A percentile compares a stretch with the other conserved stretches of the same genome.
These are phyloP conservation scores for Akebia trifoliata DNA, from an alignment of 164 flowering plant species.

Conservation along the genomic window DNA sequence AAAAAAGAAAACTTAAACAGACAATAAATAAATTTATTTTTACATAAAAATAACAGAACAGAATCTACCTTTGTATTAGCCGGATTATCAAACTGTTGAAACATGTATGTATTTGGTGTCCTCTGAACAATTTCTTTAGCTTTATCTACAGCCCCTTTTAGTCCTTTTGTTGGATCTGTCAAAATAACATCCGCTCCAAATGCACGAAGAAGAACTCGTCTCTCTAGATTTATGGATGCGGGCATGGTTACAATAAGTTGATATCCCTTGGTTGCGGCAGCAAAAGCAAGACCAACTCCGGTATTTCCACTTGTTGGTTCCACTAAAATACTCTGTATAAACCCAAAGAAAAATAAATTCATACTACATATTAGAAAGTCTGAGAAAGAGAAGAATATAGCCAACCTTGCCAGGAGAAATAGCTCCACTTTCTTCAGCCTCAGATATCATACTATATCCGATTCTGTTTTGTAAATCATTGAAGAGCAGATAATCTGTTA, in stretches of 20 bases:
- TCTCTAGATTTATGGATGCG: slow-evolving; percentile 66
- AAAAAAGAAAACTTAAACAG: neutral
- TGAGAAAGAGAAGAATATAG: neutral
- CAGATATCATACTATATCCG: slow-evolving; percentile 64
- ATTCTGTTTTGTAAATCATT: slow-evolving; percentile 36
- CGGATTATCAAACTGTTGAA: slow-evolving; percentile 70
- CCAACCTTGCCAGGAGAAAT: slow-evolving; percentile 72
- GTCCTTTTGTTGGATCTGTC: slow-evolving; percentile 68
- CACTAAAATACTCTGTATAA: slow-evolving; percentile 58
- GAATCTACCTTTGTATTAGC: slow-evolving; percentile 53
- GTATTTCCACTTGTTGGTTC: slow-evolving; percentile 90
- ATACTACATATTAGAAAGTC: neutral
- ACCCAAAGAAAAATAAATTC: neutral
- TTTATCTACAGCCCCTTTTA: slow-evolving; percentile 73
- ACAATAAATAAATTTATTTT: slow-evolving; percentile 1
- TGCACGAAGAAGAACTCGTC: slow-evolving; percentile 71
- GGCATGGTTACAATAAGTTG: slow-evolving; percentile 73
- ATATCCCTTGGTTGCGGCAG: slow-evolving; percentile 77
- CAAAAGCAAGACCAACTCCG: slow-evolving; percentile 79
- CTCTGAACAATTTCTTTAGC: slow-evolving; percentile 64
- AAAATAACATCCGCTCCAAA: slow-evolving; percentile 75
- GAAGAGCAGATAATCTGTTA: neutral
- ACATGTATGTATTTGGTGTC: slow-evolving; percentile 72
- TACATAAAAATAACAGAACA: neutral
- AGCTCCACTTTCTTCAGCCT: slow-evolving; percentile 68